These are phyloP conservation scores for Talaromyces marneffei DNA, from an alignment of 2,329 filamentous ascomycete genomes.

Conservation along the genomic window DNA sequence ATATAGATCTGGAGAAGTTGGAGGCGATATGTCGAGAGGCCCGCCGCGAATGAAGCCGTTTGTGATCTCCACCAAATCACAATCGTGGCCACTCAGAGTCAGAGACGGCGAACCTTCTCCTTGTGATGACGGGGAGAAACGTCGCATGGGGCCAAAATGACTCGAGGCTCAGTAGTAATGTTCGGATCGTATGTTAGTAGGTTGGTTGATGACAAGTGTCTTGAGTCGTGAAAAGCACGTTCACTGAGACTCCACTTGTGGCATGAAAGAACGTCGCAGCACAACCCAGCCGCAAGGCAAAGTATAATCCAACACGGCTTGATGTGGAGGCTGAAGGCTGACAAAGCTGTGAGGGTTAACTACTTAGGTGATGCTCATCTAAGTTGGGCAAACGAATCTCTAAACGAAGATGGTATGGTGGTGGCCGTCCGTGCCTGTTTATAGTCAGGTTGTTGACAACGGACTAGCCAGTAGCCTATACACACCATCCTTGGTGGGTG, in stretches of 20 bases:
- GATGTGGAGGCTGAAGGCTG: background rate
- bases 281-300: background rate
- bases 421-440: slow-evolving; percentile 13
- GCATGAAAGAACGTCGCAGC: background rate
- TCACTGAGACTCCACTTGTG: background rate
- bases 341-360: background rate
- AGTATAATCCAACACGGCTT: background rate
- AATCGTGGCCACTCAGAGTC: slow-evolving; percentile 13
- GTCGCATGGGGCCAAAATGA: slow-evolving; percentile 12
- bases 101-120: slow-evolving; percentile 14
- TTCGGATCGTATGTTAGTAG: background rate
- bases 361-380: background rate
- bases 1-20: background rate
- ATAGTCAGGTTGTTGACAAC: background rate
- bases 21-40: slow-evolving; percentile 11
- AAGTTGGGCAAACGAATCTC: background rate
- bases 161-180: background rate
- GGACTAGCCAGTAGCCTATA: background rate
- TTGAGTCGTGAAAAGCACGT: background rate
- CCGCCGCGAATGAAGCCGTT: slow-evolving; percentile 13
- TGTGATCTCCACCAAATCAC: slow-evolving; percentile 16
- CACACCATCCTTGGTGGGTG: slow-evolving; percentile 2
- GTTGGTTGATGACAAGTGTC: background rate
- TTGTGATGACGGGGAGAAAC: slow-evolving; percentile 11
- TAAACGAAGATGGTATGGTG: background rate